These are phyloP conservation scores for Cantharellus anzutake DNA, from an alignment of 768 basidiomycete genomes.

Conservation along the genomic window DNA sequence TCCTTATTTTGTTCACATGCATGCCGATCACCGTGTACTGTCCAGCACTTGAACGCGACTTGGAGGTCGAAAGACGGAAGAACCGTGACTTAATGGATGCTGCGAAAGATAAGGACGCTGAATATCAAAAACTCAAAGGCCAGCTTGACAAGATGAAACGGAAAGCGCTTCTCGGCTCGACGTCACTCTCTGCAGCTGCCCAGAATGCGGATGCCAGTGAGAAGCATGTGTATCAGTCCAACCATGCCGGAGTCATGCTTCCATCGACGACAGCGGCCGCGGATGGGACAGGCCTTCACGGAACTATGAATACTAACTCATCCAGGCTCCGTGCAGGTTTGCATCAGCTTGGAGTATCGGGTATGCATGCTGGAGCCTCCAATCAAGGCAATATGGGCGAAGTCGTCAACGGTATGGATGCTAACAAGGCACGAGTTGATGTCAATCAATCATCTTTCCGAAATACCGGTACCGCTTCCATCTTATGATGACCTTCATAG, in stretches of 20 bases:
- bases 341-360: neutral
- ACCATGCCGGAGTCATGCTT: neutral
- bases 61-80: slow-evolving; percentile 62
- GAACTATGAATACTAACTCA: neutral
- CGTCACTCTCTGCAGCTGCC: neutral
- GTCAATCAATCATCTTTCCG: neutral
- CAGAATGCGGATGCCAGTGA: neutral
- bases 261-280: neutral
- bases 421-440: slow-evolving; percentile 21
- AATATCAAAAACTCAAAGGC: slow-evolving; percentile 76
- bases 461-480: neutral
- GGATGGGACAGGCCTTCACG: neutral
- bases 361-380: slow-evolving; percentile 6
- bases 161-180: slow-evolving; percentile 46
- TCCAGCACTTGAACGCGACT: slow-evolving; percentile 57
- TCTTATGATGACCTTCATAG: slow-evolving; percentile 1
- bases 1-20: neutral
- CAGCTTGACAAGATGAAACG: slow-evolving; percentile 74
- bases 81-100: slow-evolving; percentile 54
- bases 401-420: slow-evolving; percentile 47
- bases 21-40: neutral
- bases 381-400: slow-evolving; percentile 29
- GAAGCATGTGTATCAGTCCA: neutral
- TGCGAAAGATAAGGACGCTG: slow-evolving; percentile 60
- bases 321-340: neutral